Evolutionary conservation across 371 early-diverging fungal genomes (phyloP), one percentile per base, ranked within the genome.

Genomic region (Mortierella sp.): DNA sequence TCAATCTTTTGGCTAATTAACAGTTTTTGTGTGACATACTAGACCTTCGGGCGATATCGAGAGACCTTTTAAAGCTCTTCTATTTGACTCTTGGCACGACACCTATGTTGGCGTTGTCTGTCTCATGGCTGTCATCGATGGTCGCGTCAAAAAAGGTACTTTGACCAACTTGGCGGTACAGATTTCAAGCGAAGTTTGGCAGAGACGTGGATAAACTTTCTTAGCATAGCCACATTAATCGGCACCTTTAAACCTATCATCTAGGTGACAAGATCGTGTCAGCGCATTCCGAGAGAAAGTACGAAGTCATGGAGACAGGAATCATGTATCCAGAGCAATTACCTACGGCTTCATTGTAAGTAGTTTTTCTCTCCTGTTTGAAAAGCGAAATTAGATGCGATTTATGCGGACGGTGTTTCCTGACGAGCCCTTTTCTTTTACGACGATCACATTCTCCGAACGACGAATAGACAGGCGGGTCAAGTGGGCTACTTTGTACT

Each of bases 61-160:
- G 0, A 92, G 89, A 65, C 95, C 97, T 7, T 94, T 99, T 81
- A 92, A 94, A 78, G 96, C 95, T 0, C 90, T 99, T 13, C 88
- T 99, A 44, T 99, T 99, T 82, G 99, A 99, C 87, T 96, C 96
- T 16, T 99, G 99, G 99, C 98, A 98, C 88, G 98, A 99, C 85
- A 92, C 92, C 44, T 99, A 98, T 88, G 94, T 96, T 0, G 99
- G 99, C 26, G 99, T 98, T 16, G 94, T 99, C 8, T 98, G 97
- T 84, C 90, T 99, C 88, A 88, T 99, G 80, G 95, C 96, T 8
- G 92, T 99, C 16, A 91, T 94, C 45, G 97, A 98, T 88, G 99
- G 99, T 19, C 87, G 83, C 6, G 80, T 99, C 11, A 89, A 91
- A 70, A 96, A 96, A 88, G 96, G 96, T 92, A 63, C 28, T 5